Evolutionary conservation across 495 filamentous ascomycete species (phyloP), one percentile per base, ranked within the genome.

Genomic region (Thermochaetoides thermophila): DNA sequence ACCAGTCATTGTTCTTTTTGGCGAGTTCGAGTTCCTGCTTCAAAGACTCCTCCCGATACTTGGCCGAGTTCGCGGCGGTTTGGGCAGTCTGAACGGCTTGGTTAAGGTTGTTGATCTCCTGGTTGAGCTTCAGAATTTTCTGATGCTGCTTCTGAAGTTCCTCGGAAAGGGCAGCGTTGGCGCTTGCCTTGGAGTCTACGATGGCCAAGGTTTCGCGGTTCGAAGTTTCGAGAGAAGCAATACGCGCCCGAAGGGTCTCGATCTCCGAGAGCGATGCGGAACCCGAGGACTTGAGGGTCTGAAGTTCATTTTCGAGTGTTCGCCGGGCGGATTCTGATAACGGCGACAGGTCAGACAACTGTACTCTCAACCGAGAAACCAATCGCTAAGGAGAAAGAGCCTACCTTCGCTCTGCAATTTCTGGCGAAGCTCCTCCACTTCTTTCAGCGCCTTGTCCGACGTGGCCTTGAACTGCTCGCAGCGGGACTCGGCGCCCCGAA

Each of bases 1-100:
- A 75, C 79, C 83, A 96, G 37, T 96, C 91, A 40, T 83, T 85
- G 58, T 79, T 91, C 40, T 73, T 77, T 49, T 83, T 83, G 10
- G 84, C 71, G 15, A 83, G 61, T 16, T 91, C 84, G 32, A 95
- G 59, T 53, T 96, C 86, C 47, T 93, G 85, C 50, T 87, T 74
- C 14, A 94, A 63, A 25, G 67, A 75, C 45, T 94, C 81, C 49
- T 94, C 85, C 27, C 80, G 77, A 61, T 92, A 92, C 35, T 81
- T 85, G 32, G 81, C 68, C 30, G 71, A 80, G 17, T 73, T 78
- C 13, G 74, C 72, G 2, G 78, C 68, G 13, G 83, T 81, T 39
- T 85, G 78, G 5, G 82, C 75, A 37, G 71, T 65, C 50, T 95
- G 89, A 3, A 81, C 67, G 8, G 75, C 70, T 48, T 92, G 83